Evolutionary conservation across 352 stramenopile species (phyloP).

Genomic region (Phytophthora sp.): DNA sequence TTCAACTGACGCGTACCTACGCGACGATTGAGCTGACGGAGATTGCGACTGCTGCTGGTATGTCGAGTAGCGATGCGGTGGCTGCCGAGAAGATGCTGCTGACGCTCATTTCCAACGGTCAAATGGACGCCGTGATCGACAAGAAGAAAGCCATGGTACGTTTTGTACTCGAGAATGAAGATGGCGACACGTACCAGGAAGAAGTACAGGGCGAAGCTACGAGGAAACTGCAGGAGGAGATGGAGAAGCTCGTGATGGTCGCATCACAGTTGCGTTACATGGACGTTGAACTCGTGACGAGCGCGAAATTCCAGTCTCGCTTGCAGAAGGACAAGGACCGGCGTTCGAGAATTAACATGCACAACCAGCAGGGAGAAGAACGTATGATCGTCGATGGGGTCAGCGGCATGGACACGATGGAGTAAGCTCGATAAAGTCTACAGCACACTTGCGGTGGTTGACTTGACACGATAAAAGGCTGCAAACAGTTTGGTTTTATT

Average conservation of each 20-base stretch:
- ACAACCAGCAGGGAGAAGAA: constrained; percentile 58
- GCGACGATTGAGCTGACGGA: constrained; percentile 74
- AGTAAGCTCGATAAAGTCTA: constrained; percentile 35
- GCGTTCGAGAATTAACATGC: constrained; percentile 50
- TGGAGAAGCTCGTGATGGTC: constrained; percentile 76
- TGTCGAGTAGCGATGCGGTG: constrained; percentile 42
- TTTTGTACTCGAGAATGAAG: constrained; percentile 74
- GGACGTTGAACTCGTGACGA: constrained; percentile 85
- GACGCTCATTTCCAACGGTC: constrained; percentile 52
- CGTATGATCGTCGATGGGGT: constrained; percentile 41
- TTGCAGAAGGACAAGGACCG: constrained; percentile 83
- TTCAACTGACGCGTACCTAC: constrained; percentile 82
- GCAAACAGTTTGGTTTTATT: constrained; percentile 11
- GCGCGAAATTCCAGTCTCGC: constrained; percentile 77
- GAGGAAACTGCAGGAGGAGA: constrained; percentile 63
- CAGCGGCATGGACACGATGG: constrained; percentile 62
- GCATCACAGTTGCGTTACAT: constrained; percentile 74
- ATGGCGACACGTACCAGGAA: constrained; percentile 30
- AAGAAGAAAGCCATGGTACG: constrained; percentile 80
- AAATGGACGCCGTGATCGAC: constrained; percentile 75
- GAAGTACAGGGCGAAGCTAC: constrained; percentile 56
- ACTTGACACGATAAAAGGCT: constrained; percentile 22
- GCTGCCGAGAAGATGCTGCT: constrained; percentile 71
- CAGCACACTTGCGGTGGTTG: not conserved
- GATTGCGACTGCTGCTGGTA: constrained; percentile 55